A percentile compares a stretch with the other conserved stretches of the same genome.
phyloP scores from a whole-genome alignment of 805 yeast species.

The Pichia heedii region DNA sequence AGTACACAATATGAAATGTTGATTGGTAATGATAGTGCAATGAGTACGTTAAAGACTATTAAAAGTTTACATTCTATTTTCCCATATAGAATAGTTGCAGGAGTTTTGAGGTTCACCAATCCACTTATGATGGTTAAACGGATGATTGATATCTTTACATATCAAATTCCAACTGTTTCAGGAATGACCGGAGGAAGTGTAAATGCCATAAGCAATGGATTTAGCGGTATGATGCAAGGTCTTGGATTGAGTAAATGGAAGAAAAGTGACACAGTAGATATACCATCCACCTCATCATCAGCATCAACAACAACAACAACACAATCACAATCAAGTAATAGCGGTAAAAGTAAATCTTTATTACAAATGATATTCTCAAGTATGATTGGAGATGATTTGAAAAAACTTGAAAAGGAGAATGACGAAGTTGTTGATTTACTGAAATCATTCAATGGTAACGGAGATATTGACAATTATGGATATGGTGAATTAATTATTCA shows the following conservation, averaged over 20 bases:
- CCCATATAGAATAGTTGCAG: slow-evolving; percentile 73
- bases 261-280: not conserved
- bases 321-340: not conserved
- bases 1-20: slow-evolving; percentile 76
- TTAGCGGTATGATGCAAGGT: slow-evolving; percentile 9
- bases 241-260: slow-evolving; percentile 3
- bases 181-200: slow-evolving; percentile 12
- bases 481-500: slow-evolving; percentile 8
- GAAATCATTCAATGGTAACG: not conserved
- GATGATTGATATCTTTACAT: slow-evolving; percentile 72
- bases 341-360: slow-evolving; percentile 36
- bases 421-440: slow-evolving; percentile 3
- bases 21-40: slow-evolving; percentile 72
- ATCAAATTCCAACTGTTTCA: slow-evolving; percentile 55
- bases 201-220: slow-evolving; percentile 6
- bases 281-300: not conserved
- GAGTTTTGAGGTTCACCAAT: slow-evolving; percentile 73
- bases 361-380: slow-evolving; percentile 69
- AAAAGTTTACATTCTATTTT: slow-evolving; percentile 64
- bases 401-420: slow-evolving; percentile 46
- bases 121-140: slow-evolving; percentile 79
- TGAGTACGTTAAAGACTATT: slow-evolving; percentile 63
- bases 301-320: not conserved
- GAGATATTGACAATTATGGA: not conserved
- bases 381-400: slow-evolving; percentile 66